Base-by-base conservation (phyloP, 371 early-diverging fungal species). In the Basidiobolus meristosporus region DNA sequence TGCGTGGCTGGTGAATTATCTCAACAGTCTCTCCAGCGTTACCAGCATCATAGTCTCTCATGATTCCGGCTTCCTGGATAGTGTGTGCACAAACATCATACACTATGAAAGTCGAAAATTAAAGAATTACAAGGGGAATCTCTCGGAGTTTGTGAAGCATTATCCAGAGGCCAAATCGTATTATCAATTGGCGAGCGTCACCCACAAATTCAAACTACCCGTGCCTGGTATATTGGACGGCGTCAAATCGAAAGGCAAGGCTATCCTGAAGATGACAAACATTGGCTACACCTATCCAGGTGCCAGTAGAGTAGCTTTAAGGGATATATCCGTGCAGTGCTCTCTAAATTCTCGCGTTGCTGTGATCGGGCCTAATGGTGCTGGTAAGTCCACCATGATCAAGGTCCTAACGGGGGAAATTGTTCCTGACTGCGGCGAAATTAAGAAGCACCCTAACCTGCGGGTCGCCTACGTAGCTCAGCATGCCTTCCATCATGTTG, bases 11-110 rank as follows among this genome's bases (percentile, higher is more conserved):
- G 82, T 82, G 53, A 70, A 82, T 57, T 81, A 81, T 55, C 60
- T 87, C 31, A 65, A 61, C 41, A 62, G 67, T 38, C 63, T 74
- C 42, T 65, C 70, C 43, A 68, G 75, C 35, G 74, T 82, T 29
- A 87, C 87, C 12, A 73, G 65, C 42, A 65, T 90, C 55, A 77
- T 90, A 44, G 87, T 88, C 9, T 87, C 88, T 39, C 89, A 90
- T 67, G 89, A 88, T 63, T 78, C 79, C 39, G 68, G 75, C 38
- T 90, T 90, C 68, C 54, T 90, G 43, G 82, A 90, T 63, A 74
- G 70, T 31, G 80, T 82, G 31, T 81, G 82, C 57, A 78, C 82
- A 12, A 70, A 81, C 34, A 84, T 84, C 40, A 70, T 86, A 36
- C 86, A 87, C 51, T 79, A 82, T 54, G 78, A 72, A 45, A 54